Percentiles rank a stretch among this genome's conserved stretches.
These are phyloP conservation scores for Cerrena zonata DNA, from an alignment of 1,284 basidiomycete species.

Conservation along the genomic window DNA sequence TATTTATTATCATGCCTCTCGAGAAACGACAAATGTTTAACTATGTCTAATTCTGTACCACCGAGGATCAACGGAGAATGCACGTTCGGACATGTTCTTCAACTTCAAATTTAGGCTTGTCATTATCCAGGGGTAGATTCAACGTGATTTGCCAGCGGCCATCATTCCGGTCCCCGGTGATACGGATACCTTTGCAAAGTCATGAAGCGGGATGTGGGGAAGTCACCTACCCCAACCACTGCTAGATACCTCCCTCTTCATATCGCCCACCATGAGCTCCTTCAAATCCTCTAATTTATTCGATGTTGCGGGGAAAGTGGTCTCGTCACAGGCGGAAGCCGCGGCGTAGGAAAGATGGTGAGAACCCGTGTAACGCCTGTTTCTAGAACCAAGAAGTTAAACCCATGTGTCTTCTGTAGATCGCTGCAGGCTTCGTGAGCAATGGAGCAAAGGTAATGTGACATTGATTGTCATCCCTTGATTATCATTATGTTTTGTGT, in stretches of 20 bases:
- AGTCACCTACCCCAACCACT: background rate
- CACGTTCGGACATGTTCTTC: no score
- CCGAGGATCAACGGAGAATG: no score
- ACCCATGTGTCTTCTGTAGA: conserved; percentile 33
- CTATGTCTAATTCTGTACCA: no score
- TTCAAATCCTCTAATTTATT: conserved; percentile 45
- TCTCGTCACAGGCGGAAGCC: conserved; percentile 70
- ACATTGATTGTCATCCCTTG: background rate
- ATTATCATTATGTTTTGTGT: background rate
- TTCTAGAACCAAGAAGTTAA: background rate
- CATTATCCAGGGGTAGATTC: no score
- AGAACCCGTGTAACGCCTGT: no score
- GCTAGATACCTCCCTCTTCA: background rate
- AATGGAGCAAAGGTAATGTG: conserved; percentile 55
- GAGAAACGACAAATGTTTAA: no score
- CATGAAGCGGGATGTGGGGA: no score
- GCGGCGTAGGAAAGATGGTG: conserved; percentile 68
- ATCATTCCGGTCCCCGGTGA: no score
- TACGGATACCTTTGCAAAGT: no score
- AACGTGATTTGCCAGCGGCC: background rate
- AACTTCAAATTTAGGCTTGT: no score
- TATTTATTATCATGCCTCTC: no score
- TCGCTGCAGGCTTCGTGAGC: conserved; percentile 59
- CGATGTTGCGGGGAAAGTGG: conserved; percentile 54
- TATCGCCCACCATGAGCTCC: conserved; percentile 30